phyloP scores from a whole-genome alignment of 2,329 filamentous ascomycete species.

The Trichoderma atroviride region DNA sequence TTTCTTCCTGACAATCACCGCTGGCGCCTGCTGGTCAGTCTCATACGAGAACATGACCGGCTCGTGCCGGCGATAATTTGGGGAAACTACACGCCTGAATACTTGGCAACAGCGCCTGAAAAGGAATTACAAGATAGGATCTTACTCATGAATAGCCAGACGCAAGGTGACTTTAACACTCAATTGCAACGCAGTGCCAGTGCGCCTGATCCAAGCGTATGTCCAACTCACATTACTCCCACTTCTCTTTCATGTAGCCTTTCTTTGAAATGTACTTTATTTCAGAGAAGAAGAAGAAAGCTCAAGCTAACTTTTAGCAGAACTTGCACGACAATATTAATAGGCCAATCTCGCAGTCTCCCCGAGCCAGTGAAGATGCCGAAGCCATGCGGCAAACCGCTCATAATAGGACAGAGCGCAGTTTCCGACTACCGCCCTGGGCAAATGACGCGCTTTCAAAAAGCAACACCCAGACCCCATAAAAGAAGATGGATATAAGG shows the following conservation, averaged over 20 bases:
- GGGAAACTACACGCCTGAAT: constrained; percentile 34
- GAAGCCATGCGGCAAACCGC: constrained; percentile 41
- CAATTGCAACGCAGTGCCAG: constrained; percentile 31
- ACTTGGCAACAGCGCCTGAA: constrained; percentile 36
- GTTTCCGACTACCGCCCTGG: constrained; percentile 38
- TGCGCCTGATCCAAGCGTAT: constrained; percentile 40
- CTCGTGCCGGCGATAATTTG: constrained; percentile 39
- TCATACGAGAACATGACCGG: constrained; percentile 34
- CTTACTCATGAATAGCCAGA: constrained; percentile 33
- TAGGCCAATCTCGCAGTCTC: constrained; percentile 29
- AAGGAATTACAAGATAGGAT: constrained; percentile 36
- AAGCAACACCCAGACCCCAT: background rate
- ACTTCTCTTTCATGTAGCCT: background rate
- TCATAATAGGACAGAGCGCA: constrained; percentile 33
- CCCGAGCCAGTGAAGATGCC: constrained; percentile 35
- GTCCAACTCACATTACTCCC: constrained; percentile 23
- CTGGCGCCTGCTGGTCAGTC: constrained; percentile 39
- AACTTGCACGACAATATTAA: constrained; percentile 38
- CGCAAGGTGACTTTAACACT: constrained; percentile 34
- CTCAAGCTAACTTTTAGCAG: constrained; percentile 30
- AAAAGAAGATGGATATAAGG: background rate
- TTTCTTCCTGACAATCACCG: constrained; percentile 40
- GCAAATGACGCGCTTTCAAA: constrained; percentile 33
- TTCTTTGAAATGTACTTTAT: background rate
- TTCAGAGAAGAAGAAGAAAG: background rate